phyloP scores from a whole-genome alignment of 2,329 filamentous ascomycete genomes.

The Calonectria hawksworthii region DNA sequence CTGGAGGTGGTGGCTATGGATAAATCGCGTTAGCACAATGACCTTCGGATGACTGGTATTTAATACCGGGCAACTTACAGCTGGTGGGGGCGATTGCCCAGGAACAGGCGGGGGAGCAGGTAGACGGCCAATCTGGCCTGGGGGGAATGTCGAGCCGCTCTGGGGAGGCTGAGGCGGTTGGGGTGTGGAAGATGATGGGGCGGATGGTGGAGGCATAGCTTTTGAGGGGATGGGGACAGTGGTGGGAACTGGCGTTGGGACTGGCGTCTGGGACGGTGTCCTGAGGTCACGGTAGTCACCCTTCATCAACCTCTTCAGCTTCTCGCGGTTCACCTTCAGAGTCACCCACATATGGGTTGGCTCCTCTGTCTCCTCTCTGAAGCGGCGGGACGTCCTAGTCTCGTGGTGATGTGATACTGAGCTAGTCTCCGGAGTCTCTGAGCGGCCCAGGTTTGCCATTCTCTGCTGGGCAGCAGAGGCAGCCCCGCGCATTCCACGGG shows the following conservation, averaged over 20 bases:
- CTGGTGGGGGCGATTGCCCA: conserved; percentile 67
- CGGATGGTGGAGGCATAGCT: conserved; percentile 56
- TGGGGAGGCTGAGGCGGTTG: conserved; percentile 51
- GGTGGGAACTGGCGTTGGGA: conserved; percentile 48
- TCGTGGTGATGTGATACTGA: conserved; percentile 76
- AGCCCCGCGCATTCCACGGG: conserved; percentile 89
- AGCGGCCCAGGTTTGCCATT: conserved; percentile 85
- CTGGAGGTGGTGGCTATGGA: conserved; percentile 82
- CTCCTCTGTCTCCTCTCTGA: conserved; percentile 85
- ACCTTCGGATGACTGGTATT: neutral
- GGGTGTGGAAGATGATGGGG: conserved; percentile 54
- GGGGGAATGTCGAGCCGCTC: conserved; percentile 56
- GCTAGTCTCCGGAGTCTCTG: conserved; percentile 87
- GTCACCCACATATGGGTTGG: conserved; percentile 79
- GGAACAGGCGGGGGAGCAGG: conserved; percentile 75
- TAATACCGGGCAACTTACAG: conserved; percentile 66
- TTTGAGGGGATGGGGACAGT: conserved; percentile 48
- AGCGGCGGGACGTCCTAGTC: conserved; percentile 75
- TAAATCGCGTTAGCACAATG: conserved; percentile 31
- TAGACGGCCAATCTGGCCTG: conserved; percentile 74
- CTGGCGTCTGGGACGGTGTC: conserved; percentile 53
- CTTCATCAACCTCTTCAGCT: conserved; percentile 75
- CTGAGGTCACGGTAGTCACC: conserved; percentile 62
- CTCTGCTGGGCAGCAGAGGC: conserved; percentile 89
- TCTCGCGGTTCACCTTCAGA: conserved; percentile 80